Evolutionary conservation across 2,329 filamentous ascomycete species (phyloP), one percentile per base, ranked within the genome.

Genomic region (Remersonia thermophila): DNA sequence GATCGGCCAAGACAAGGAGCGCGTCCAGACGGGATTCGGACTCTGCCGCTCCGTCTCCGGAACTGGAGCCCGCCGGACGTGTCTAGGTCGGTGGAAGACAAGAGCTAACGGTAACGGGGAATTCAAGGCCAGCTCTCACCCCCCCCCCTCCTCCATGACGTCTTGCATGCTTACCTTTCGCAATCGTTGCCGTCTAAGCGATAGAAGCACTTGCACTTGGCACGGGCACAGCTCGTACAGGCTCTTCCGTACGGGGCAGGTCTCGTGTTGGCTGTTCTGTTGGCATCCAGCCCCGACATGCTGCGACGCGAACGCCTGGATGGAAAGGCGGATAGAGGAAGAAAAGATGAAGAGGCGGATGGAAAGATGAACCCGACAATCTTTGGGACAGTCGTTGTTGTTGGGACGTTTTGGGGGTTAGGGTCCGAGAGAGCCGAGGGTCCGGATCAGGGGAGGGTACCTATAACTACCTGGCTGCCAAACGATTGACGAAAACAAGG

Each of bases 121-220:
- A n/a, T n/a, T n/a, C n/a, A n/a, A n/a, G n/a, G n/a, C n/a, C n/a
- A n/a, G n/a, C n/a, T n/a, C n/a, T n/a, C n/a, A n/a, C n/a, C n/a
- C n/a, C n/a, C n/a, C n/a, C n/a, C n/a, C n/a, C n/a, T n/a, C n/a
- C n/a, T n/a, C n/a, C n/a, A n/a, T n/a, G n/a, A n/a, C n/a, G n/a
- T n/a, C n/a, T n/a, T n/a, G n/a, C n/a, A n/a, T 26, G 27, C 47
- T 30, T 28, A 58, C 52, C 56, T 54, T 38, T 57, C 54, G 32
- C 56, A 58, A 30, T 45, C 45, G 7, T 34, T 26, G 6, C 45
- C 57, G 10, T 47, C 52, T 3, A 45, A 35, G 10, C 55, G 55
- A 40, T 63, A 49, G 37, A 68, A 62, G 49, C 66, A 69, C 46
- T 66, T 63, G 51, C 62, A 67, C 45, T 69, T 69, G 23, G 63